Percentiles rank a stretch among this genome's conserved stretches.
phyloP scores from a whole-genome alignment of 495 filamentous ascomycete genomes.

The Podospora anserina region DNA sequence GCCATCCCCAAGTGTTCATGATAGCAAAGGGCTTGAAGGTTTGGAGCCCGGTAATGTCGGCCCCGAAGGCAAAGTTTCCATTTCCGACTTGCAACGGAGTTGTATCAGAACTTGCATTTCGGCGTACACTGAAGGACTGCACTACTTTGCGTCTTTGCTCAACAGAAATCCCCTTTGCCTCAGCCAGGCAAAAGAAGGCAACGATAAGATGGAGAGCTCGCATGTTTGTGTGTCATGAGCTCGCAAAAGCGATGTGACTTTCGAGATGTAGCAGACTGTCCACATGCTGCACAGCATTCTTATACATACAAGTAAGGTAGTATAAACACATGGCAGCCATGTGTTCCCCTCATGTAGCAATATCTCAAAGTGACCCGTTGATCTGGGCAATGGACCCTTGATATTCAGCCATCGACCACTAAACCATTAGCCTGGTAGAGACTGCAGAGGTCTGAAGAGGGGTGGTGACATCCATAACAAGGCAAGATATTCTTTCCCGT shows the following conservation, averaged over 20 bases:
- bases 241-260: background rate
- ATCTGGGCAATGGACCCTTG: slow-evolving; percentile 8
- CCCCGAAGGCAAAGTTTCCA: slow-evolving; percentile 55
- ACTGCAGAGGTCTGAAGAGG: slow-evolving; percentile 3
- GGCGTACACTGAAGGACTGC: slow-evolving; percentile 42
- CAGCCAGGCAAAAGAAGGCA: slow-evolving; percentile 21
- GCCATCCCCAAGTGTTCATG: slow-evolving; percentile 56
- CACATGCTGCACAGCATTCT: background rate
- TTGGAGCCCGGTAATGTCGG: slow-evolving; percentile 54
- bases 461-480: slow-evolving; percentile 9
- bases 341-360: background rate
- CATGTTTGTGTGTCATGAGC: slow-evolving; percentile 12
- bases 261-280: background rate
- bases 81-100: slow-evolving; percentile 54
- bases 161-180: slow-evolving; percentile 20
- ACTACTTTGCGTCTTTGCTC: slow-evolving; percentile 28
- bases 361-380: background rate
- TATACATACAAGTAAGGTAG: background rate
- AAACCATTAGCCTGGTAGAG: slow-evolving; percentile 9
- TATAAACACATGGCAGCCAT: background rate
- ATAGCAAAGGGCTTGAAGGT: slow-evolving; percentile 59
- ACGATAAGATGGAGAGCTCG: slow-evolving; percentile 20
- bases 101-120: slow-evolving; percentile 43
- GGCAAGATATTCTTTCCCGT: slow-evolving; percentile 22
- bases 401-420: slow-evolving; percentile 9